Base-by-base conservation (phyloP, 768 basidiomycete genomes). In the Suillus variegatus region DNA sequence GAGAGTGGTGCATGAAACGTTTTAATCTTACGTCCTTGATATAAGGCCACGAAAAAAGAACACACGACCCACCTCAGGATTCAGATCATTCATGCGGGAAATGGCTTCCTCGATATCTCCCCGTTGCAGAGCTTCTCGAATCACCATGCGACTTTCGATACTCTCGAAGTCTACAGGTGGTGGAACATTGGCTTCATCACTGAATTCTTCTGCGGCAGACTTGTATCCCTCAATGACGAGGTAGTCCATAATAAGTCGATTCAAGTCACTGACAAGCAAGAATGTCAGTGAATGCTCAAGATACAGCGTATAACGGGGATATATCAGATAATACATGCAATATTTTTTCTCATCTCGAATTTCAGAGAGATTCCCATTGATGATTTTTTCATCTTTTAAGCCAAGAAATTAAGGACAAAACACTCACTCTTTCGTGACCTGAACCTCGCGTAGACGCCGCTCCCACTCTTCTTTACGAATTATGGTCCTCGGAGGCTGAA, bases 361-460 rank as follows among this genome's bases (percentile, higher is more conserved):
- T 78, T 94, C 95, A 90, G 97, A 95, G 97, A 99, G 97, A 99
- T 99, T 99, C 97, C 97, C 96, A 98, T 84, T 90, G 77, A 74
- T 81, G 77, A 60, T 85, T 79, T 81, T 32, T 77, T 92, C 90
- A 91, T 91, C 90, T 76, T 80, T 62, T 60, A 52, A 60, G 66
- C 65, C 69, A 61, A 64, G 65, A 71, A 68, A 64, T 28, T 49
- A 61, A 44, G 57, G 63, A 61, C 28, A 18, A 18, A 32, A 60
- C 57, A 90, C 95, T 90, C 86, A 98, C 96, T 88, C 80, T 84
- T 97, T 97, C 38, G 92, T 85, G 51, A 96, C 87, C 65, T 86
- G 86, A 10, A 95, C 94, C 66, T 92, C 91, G 72, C 90, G 87
- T 46, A 97, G 82, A 25, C 91, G 88, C 36, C 84, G 83, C 67